These are phyloP conservation scores for Panicum miliaceum DNA, from an alignment of 176 grass and related monocot genomes.

Conservation along the genomic window DNA sequence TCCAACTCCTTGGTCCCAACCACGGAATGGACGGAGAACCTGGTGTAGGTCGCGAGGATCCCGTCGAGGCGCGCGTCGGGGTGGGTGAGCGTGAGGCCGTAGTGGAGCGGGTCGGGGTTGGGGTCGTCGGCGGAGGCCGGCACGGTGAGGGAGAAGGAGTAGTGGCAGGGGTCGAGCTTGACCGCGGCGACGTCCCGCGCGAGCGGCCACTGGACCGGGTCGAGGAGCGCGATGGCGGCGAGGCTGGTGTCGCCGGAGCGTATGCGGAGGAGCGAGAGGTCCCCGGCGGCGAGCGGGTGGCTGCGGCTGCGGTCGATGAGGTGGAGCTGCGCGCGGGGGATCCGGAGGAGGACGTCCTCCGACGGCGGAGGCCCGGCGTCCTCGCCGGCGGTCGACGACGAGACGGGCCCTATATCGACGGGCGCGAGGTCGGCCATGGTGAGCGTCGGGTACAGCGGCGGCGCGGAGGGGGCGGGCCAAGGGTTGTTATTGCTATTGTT, in stretches of 20 bases:
- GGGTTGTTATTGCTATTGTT: constrained; percentile 23
- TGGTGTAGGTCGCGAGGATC: constrained; percentile 49
- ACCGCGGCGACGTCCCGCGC: constrained; percentile 68
- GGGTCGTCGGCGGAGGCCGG: constrained; percentile 56
- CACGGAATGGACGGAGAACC: constrained; percentile 73
- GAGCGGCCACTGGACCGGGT: constrained; percentile 70
- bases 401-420: constrained; percentile 33
- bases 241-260: constrained; percentile 64
- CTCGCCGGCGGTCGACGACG: constrained; percentile 25
- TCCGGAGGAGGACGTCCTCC: constrained; percentile 56
- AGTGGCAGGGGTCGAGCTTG: constrained; percentile 78
- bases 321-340: constrained; percentile 66
- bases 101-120: constrained; percentile 57
- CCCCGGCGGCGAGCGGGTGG: constrained; percentile 69
- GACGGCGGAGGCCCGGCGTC: constrained; percentile 8
- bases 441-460: constrained; percentile 69
- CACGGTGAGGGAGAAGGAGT: constrained; percentile 78
- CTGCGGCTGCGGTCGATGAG: constrained; percentile 72
- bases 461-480: constrained; percentile 47
- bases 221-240: constrained; percentile 58
- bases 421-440: constrained; percentile 60
- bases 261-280: constrained; percentile 68
- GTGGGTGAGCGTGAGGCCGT: constrained; percentile 66
- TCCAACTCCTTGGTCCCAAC: constrained; percentile 40
- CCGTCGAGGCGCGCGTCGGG: constrained; percentile 59